These are phyloP conservation scores for Pharus latifolius DNA, from an alignment of 176 grass and related monocot species.

Conservation along the genomic window DNA sequence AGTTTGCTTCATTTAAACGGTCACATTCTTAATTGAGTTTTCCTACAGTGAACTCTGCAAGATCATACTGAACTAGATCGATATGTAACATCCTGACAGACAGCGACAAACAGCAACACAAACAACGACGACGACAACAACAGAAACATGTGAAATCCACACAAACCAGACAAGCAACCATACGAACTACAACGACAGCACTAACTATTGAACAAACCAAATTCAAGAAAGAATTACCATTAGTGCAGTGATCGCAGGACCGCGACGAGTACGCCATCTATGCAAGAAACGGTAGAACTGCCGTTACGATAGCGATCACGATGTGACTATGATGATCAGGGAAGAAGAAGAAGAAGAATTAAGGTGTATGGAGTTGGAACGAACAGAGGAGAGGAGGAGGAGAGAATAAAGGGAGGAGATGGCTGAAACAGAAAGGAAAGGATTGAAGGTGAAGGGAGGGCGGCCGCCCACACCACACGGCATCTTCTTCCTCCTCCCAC, in stretches of 20 bases:
- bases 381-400: slow-evolving; percentile 7
- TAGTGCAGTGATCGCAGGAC: background rate
- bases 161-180: background rate
- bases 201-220: background rate
- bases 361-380: background rate
- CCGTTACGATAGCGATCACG: slow-evolving; percentile 18
- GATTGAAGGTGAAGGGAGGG: slow-evolving; percentile 42
- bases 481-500: slow-evolving; percentile 29
- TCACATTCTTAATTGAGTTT: background rate
- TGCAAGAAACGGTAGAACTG: background rate
- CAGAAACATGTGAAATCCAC: background rate
- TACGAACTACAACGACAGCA: background rate
- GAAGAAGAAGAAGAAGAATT: background rate
- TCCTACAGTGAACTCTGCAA: background rate
- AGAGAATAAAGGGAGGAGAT: slow-evolving; percentile 42
- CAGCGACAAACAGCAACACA: background rate
- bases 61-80: background rate
- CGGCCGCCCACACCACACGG: slow-evolving; percentile 26
- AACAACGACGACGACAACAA: background rate
- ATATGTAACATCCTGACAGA: background rate
- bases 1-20: background rate
- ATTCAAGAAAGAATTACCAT: background rate
- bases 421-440: slow-evolving; percentile 60
- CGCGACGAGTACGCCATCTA: slow-evolving; percentile 31
- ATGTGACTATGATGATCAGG: slow-evolving; percentile 7